A percentile compares a stretch with the other conserved stretches of the same genome.
Conservation (phyloP, 2,329 filamentous ascomycete species). For the Penicillium sp. region DNA sequence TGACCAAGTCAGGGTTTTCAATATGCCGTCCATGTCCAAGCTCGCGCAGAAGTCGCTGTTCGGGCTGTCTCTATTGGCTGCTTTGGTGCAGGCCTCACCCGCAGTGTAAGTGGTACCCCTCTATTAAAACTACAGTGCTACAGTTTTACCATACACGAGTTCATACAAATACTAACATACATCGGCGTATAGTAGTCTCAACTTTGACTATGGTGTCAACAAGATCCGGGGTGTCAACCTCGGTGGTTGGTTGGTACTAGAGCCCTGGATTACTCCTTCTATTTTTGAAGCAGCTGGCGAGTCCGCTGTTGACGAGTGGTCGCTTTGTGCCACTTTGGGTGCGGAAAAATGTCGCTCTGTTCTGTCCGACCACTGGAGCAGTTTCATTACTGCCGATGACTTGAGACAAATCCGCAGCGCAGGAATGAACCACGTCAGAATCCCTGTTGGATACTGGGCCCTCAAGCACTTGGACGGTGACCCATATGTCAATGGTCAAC, state of each 20-base stretch:
- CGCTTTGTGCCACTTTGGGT: conserved; percentile 51
- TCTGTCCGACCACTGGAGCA: conserved; percentile 58
- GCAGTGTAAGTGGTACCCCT: conserved; percentile 25
- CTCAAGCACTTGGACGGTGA: conserved; percentile 53
- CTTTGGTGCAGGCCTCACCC: conserved; percentile 21
- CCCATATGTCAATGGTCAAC: conserved; percentile 62
- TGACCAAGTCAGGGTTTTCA: conserved; percentile 16
- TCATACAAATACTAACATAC: neutral
- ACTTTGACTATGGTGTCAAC: conserved; percentile 53
- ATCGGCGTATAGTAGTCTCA: conserved; percentile 22
- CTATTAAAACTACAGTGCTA: neutral
- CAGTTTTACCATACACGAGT: neutral
- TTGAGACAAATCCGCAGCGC: conserved; percentile 55
- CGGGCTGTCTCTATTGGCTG: conserved; percentile 27
- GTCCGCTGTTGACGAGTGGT: conserved; percentile 58
- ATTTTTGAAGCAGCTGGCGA: conserved; percentile 53
- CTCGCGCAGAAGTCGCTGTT: conserved; percentile 25
- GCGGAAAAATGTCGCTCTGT: conserved; percentile 47
- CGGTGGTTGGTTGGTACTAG: conserved; percentile 63
- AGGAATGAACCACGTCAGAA: conserved; percentile 63
- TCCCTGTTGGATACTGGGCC: conserved; percentile 67
- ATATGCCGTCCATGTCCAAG: conserved; percentile 25
- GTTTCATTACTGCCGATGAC: conserved; percentile 56
- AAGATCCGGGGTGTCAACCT: conserved; percentile 65
- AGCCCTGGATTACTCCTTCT: conserved; percentile 64